A percentile compares a stretch with the other conserved stretches of the same genome.
Conservation (phyloP, 2,329 filamentous ascomycete genomes). For the Coniochaeta pulveracea region DNA sequence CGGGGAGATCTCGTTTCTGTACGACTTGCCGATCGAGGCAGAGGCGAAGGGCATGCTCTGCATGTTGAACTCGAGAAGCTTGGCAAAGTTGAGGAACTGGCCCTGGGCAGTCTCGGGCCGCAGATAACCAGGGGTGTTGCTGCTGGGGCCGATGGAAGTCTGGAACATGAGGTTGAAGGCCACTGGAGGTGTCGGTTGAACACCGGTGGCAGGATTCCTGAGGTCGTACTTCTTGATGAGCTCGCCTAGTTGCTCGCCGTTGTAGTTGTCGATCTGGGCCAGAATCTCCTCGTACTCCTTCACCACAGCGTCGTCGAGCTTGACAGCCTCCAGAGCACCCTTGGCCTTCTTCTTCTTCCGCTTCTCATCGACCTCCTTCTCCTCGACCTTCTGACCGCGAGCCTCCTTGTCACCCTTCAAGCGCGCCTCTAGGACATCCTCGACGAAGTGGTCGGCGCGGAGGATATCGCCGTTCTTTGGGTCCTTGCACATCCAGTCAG, state of each 20-base stretch:
- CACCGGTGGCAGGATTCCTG: slow-evolving; percentile 72
- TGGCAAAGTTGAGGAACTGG: slow-evolving; percentile 94
- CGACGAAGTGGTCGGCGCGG: slow-evolving; percentile 90
- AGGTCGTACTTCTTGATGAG: slow-evolving; percentile 89
- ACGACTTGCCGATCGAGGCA: slow-evolving; percentile 93
- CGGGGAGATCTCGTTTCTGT: slow-evolving; percentile 96
- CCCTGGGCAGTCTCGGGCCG: slow-evolving; percentile 95
- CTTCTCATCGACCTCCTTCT: slow-evolving; percentile 54
- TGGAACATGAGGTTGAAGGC: slow-evolving; percentile 99
- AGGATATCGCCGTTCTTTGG: slow-evolving; percentile 96
- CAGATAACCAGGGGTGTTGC: slow-evolving; percentile 74
- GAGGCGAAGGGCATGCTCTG: slow-evolving; percentile 94
- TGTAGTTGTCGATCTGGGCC: slow-evolving; percentile 91
- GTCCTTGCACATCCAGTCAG: slow-evolving; percentile 99
- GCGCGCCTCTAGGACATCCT: slow-evolving; percentile 80
- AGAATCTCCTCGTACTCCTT: slow-evolving; percentile 86
- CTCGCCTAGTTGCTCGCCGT: slow-evolving; percentile 72
- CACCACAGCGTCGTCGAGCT: slow-evolving; percentile 76
- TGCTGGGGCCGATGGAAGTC: slow-evolving; percentile 85
- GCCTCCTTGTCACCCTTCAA: slow-evolving; percentile 89
- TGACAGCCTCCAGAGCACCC: slow-evolving; percentile 66
- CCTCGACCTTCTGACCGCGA: slow-evolving; percentile 69
- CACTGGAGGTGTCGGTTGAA: slow-evolving; percentile 68
- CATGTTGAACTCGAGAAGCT: slow-evolving; percentile 94
- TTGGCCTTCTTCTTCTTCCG: slow-evolving; percentile 78